phyloP scores from a whole-genome alignment of 306 rosid species.

The Mimosa bimucronata region DNA sequence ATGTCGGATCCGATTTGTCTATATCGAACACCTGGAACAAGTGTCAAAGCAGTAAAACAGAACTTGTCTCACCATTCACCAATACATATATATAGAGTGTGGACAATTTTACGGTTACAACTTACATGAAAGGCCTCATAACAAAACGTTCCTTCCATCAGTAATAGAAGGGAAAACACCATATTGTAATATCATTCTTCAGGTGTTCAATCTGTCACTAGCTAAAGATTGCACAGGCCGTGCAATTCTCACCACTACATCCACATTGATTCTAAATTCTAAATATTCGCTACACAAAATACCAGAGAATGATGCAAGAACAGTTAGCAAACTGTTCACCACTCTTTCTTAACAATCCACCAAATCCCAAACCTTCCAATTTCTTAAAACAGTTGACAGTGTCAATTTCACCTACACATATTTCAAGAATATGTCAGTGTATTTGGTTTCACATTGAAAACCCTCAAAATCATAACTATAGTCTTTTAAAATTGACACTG shows the following conservation, averaged over 20 bases:
- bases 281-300: conserved; percentile 41
- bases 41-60: not conserved
- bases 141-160: conserved; percentile 17
- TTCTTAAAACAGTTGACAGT: not conserved
- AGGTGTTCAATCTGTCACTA: conserved; percentile 32
- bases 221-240: conserved; percentile 25
- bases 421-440: not conserved
- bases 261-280: conserved; percentile 29
- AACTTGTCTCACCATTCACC: not conserved
- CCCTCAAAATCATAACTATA: too few relatives aligned
- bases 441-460: not conserved
- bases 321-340: conserved; percentile 60
- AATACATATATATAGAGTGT: not conserved
- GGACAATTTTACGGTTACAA: conserved; percentile 22
- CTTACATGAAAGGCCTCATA: conserved; percentile 29
- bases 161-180: conserved; percentile 23
- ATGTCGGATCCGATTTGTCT: not conserved
- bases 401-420: not conserved
- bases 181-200: conserved; percentile 20
- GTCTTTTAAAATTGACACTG: not conserved
- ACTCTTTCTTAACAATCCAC: conserved; percentile 30
- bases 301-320: conserved; percentile 38
- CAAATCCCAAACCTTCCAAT: not conserved
- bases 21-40: not conserved
- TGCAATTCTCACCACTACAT: conserved; percentile 31